These are phyloP conservation scores for Rhytidiadelphus loreus DNA, from an alignment of 225 moss, liverwort and hornwort species.

Conservation along the genomic window DNA sequence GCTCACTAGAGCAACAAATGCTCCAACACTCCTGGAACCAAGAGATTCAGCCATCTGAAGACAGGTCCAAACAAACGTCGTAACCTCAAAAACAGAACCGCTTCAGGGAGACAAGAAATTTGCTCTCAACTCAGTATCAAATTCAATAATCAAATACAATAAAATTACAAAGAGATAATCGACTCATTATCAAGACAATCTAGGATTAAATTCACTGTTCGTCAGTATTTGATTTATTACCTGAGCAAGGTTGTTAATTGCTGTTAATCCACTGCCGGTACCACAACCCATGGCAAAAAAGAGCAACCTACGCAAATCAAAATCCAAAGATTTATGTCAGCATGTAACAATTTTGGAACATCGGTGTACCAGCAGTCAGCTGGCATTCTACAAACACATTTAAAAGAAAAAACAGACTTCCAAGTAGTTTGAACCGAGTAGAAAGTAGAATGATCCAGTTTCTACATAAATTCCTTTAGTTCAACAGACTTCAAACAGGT, in stretches of 20 bases:
- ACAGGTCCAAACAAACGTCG: neutral
- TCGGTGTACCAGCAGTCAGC: neutral
- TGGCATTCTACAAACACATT: neutral
- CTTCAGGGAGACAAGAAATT: neutral
- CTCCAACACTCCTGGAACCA: slow-evolving; percentile 85
- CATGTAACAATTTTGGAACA: neutral
- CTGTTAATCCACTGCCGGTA: slow-evolving; percentile 89
- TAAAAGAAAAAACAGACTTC: neutral
- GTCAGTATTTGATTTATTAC: slow-evolving; percentile 5
- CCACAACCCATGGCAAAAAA: slow-evolving; percentile 99
- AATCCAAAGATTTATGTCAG: neutral
- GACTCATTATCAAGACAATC: neutral
- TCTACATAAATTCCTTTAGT: neutral
- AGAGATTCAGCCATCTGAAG: slow-evolving; percentile 94
- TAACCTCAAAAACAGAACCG: neutral
- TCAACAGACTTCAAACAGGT: neutral
- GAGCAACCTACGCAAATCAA: slow-evolving; percentile 52
- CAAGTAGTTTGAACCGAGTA: neutral
- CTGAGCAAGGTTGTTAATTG: slow-evolving; percentile 96
- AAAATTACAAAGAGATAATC: neutral
- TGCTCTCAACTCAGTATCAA: neutral
- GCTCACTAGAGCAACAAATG: slow-evolving; percentile 91
- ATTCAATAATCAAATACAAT: neutral
- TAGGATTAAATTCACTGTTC: neutral
- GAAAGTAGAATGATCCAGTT: neutral